phyloP scores from a whole-genome alignment of 257 asterid genomes.

The Primulina tabacum region DNA sequence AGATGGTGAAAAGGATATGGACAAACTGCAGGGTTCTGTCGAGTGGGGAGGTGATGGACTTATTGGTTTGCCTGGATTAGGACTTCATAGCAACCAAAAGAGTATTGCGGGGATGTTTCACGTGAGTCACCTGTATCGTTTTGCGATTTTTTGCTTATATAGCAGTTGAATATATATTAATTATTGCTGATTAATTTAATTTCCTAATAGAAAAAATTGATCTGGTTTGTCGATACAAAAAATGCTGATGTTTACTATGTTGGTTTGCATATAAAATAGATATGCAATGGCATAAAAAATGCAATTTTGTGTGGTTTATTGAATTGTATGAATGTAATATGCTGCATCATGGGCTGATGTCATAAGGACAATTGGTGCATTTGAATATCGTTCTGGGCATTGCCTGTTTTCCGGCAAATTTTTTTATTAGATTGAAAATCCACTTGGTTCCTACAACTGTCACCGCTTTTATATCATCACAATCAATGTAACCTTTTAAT shows the following conservation, averaged over 20 bases:
- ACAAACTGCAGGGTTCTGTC: constrained; percentile 51
- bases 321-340: constrained; percentile 2
- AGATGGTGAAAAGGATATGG: constrained; percentile 49
- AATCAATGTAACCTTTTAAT: not conserved
- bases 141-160: not conserved
- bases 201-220: not conserved
- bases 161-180: not conserved
- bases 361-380: not conserved
- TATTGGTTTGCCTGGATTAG: constrained; percentile 87
- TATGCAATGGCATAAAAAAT: not conserved
- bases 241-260: constrained; percentile 9
- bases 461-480: not conserved
- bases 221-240: constrained; percentile 3
- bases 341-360: not conserved
- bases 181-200: not conserved
- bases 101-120: constrained; percentile 81
- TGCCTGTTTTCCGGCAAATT: not conserved
- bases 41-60: constrained; percentile 97
- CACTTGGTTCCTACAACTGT: not conserved
- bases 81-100: constrained; percentile 71
- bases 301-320: constrained; percentile 1
- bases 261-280: constrained; percentile 14
- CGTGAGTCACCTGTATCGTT: constrained; percentile 39
- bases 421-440: not conserved
- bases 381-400: not conserved